Percentiles rank a stretch among this genome's conserved stretches.
phyloP scores from a whole-genome alignment of 805 yeast genomes.

The Monosporozyma aerobia region DNA sequence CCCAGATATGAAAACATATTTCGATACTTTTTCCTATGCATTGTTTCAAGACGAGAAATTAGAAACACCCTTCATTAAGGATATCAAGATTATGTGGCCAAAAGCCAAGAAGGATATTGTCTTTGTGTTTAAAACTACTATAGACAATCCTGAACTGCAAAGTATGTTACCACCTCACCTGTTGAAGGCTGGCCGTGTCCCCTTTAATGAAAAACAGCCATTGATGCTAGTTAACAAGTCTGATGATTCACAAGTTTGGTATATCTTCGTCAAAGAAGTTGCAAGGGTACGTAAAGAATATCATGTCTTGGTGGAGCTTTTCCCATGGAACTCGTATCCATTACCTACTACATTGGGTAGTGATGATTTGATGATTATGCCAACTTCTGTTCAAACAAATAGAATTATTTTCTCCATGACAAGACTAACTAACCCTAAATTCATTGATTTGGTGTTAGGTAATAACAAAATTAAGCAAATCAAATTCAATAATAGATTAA shows the following conservation, averaged over 20 bases:
- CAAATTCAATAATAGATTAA: constrained; percentile 45
- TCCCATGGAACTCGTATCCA: constrained; percentile 47
- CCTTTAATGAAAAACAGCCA: constrained; percentile 51
- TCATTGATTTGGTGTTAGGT: constrained; percentile 46
- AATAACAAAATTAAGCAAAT: constrained; percentile 47
- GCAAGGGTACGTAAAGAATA: constrained; percentile 25
- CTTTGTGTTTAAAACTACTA: constrained; percentile 19
- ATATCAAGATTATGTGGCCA: constrained; percentile 47
- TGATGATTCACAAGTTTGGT: constrained; percentile 50
- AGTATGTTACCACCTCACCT: constrained; percentile 43
- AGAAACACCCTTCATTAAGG: constrained; percentile 37
- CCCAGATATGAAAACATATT: constrained; percentile 43
- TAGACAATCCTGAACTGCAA: constrained; percentile 34
- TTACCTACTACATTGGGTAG: constrained; percentile 36
- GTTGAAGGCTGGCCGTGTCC: constrained; percentile 45
- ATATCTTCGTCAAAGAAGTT: constrained; percentile 43
- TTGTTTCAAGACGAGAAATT: constrained; percentile 54
- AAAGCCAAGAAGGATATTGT: constrained; percentile 34
- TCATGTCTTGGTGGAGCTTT: constrained; percentile 40
- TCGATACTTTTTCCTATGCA: constrained; percentile 50
- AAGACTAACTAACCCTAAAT: constrained; percentile 41
- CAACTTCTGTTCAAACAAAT: constrained; percentile 54
- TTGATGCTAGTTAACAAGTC: constrained; percentile 39
- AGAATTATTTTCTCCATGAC: constrained; percentile 62
- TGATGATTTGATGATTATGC: constrained; percentile 37